A percentile compares a stretch with the other conserved stretches of the same genome.
Conservation (phyloP, 208 protist genomes). For the Trypanosoma scelopori region DNA sequence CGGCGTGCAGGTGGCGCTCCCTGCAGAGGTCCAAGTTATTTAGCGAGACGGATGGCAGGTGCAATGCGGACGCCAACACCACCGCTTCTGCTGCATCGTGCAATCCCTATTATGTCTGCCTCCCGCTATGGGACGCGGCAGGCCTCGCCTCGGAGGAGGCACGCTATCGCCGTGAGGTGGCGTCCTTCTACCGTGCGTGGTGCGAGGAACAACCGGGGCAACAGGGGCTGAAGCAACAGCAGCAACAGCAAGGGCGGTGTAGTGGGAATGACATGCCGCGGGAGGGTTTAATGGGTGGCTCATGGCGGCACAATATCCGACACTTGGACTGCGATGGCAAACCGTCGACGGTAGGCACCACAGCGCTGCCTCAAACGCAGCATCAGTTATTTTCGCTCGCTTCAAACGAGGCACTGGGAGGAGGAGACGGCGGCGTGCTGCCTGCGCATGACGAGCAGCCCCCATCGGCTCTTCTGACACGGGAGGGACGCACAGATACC, state of each 20-base stretch:
- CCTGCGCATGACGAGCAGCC: too few relatives aligned
- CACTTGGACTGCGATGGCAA: too few relatives aligned
- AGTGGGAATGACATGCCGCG: not conserved
- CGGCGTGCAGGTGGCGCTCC: slow-evolving; percentile 2
- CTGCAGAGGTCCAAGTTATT: not conserved
- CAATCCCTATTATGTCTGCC: slow-evolving; percentile 10
- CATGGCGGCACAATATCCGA: too few relatives aligned
- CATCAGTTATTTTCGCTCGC: too few relatives aligned
- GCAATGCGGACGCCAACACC: not conserved
- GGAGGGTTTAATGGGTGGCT: too few relatives aligned
- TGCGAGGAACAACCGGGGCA: slow-evolving; percentile 1
- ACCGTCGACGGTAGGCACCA: too few relatives aligned
- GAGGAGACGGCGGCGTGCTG: too few relatives aligned
- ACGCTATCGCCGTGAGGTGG: slow-evolving; percentile 7
- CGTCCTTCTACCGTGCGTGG: slow-evolving; percentile 8
- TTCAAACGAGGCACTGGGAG: too few relatives aligned
- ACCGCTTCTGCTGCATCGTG: not conserved
- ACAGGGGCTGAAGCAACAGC: too few relatives aligned
- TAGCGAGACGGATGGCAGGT: not conserved
- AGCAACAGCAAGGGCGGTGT: not conserved
- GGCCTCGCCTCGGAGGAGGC: slow-evolving; percentile 5
- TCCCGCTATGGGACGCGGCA: slow-evolving; percentile 12
- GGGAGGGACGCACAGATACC: too few relatives aligned
- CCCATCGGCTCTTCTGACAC: too few relatives aligned
- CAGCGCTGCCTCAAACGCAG: too few relatives aligned